A percentile compares a stretch with the other conserved stretches of the same genome.
These are phyloP conservation scores for Rhizopus sp. DNA, from an alignment of 371 early-diverging fungal species.

Conservation along the genomic window DNA sequence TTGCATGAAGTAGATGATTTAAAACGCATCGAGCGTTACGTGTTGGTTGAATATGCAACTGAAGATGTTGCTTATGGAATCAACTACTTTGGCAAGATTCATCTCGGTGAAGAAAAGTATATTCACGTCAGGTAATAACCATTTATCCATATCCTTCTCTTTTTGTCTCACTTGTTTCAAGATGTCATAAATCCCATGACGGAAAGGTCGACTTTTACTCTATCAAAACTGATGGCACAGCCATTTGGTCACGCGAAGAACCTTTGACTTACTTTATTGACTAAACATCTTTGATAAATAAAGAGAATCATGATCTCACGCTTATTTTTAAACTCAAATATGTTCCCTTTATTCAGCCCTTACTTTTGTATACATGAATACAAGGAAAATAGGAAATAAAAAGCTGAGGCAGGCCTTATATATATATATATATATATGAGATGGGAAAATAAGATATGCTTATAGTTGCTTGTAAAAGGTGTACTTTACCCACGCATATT, in stretches of 20 bases:
- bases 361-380: too few species aligned
- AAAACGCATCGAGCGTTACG: slow-evolving; percentile 46
- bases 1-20: slow-evolving; percentile 54
- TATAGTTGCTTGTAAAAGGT: too few species aligned
- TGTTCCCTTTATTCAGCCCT: too few species aligned
- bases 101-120: slow-evolving; percentile 50
- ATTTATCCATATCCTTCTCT: not conserved
- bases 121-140: slow-evolving; percentile 48
- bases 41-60: slow-evolving; percentile 46
- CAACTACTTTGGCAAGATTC: slow-evolving; percentile 59
- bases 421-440: too few species aligned
- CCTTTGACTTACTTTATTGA: slow-evolving; percentile 59
- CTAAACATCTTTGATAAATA: slow-evolving; percentile 18
- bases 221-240: slow-evolving; percentile 49
- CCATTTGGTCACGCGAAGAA: slow-evolving; percentile 56
- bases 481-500: too few species aligned
- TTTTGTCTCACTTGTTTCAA: slow-evolving; percentile 13
- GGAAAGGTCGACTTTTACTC: slow-evolving; percentile 45
- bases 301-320: too few species aligned
- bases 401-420: too few species aligned
- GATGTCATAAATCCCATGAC: slow-evolving; percentile 46
- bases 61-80: slow-evolving; percentile 56
- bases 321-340: too few species aligned
- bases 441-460: too few species aligned
- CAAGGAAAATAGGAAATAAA: too few species aligned